phyloP scores from a whole-genome alignment of 176 grass and related monocot species.

The Oryza glaberrima region DNA sequence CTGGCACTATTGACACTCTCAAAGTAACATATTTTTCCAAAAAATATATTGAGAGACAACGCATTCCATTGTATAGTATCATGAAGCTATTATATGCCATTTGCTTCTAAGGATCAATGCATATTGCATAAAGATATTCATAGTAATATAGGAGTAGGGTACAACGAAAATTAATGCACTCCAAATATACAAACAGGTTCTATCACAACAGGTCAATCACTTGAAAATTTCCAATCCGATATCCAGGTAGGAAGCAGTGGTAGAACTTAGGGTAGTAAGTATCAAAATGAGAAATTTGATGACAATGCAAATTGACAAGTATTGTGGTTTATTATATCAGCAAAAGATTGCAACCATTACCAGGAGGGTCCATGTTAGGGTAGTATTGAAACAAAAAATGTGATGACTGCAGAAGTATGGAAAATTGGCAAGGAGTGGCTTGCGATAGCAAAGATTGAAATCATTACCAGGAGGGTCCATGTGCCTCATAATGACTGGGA shows the following conservation, averaged over 20 bases:
- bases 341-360: constrained; percentile 52
- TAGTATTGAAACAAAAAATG: background rate
- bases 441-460: constrained; percentile 24
- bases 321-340: constrained; percentile 23
- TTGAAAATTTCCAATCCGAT: constrained; percentile 11
- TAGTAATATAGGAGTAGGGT: background rate
- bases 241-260: background rate
- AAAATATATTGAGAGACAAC: background rate
- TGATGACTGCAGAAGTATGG: background rate
- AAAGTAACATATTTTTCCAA: background rate
- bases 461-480: constrained; percentile 65
- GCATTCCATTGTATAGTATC: background rate
- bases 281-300: background rate
- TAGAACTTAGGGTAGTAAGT: background rate
- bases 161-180: background rate
- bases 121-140: background rate
- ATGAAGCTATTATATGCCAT: background rate
- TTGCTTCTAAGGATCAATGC: constrained; percentile 2
- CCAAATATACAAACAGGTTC: background rate
- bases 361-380: constrained; percentile 45
- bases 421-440: background rate
- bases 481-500: constrained; percentile 55
- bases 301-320: background rate
- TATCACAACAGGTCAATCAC: constrained; percentile 1
- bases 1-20: background rate